phyloP scores from a whole-genome alignment of 768 basidiomycete species.

The Hypsizygus marmoreus region DNA sequence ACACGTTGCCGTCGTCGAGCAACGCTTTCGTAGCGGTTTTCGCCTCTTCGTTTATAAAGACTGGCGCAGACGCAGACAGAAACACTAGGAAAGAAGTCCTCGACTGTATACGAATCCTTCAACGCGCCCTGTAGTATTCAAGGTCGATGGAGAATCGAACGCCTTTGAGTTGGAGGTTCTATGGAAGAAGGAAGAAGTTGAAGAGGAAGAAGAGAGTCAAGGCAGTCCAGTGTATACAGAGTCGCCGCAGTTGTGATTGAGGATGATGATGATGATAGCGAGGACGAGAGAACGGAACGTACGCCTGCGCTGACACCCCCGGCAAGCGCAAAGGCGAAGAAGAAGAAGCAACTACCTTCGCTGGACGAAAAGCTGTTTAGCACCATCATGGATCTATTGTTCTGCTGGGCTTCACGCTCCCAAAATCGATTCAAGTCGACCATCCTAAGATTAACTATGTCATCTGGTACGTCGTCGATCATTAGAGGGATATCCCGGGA shows the following conservation, averaged over 20 bases:
- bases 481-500: not conserved
- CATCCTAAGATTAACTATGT: slow-evolving; percentile 84
- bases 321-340: slow-evolving; percentile 27
- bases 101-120: slow-evolving; percentile 89
- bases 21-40: slow-evolving; percentile 63
- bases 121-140: slow-evolving; percentile 88
- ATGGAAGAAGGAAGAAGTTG: slow-evolving; percentile 71
- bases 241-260: slow-evolving; percentile 81
- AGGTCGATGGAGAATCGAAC: slow-evolving; percentile 70
- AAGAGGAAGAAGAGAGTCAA: slow-evolving; percentile 31
- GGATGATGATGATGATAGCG: slow-evolving; percentile 52
- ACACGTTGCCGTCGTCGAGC: slow-evolving; percentile 71
- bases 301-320: slow-evolving; percentile 13
- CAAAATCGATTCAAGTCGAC: slow-evolving; percentile 72
- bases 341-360: slow-evolving; percentile 59
- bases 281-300: slow-evolving; percentile 16
- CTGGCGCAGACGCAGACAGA: slow-evolving; percentile 51
- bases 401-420: slow-evolving; percentile 95
- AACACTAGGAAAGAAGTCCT: slow-evolving; percentile 85
- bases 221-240: slow-evolving; percentile 19
- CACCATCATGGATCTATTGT: slow-evolving; percentile 82
- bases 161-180: slow-evolving; percentile 78
- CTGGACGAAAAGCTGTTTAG: slow-evolving; percentile 80
- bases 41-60: slow-evolving; percentile 70
- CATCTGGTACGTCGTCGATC: slow-evolving; percentile 68